phyloP scores from a whole-genome alignment of 805 yeast species.

The Metschnikowia anglica region DNA sequence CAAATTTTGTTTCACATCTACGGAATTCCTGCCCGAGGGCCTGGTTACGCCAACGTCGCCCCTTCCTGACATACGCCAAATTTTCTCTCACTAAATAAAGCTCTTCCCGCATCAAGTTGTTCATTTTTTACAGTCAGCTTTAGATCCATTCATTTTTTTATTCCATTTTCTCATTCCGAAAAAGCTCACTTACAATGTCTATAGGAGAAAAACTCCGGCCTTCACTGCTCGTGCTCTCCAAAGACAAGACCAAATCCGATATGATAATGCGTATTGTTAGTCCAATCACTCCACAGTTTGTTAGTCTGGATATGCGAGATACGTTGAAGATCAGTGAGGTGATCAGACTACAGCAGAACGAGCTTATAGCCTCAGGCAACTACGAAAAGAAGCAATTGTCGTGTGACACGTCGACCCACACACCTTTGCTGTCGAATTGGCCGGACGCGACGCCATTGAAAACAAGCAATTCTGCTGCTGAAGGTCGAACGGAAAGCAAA shows the following conservation, averaged over 20 bases:
- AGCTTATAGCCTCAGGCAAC: constrained; percentile 16
- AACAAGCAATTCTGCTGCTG: not conserved
- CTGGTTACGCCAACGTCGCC: constrained; percentile 6
- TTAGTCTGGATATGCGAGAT: constrained; percentile 18
- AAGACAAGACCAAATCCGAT: constrained; percentile 14
- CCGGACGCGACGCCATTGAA: constrained; percentile 2
- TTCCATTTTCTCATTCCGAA: not conserved
- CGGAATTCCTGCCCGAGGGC: constrained; percentile 9
- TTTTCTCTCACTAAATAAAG: constrained; percentile 1
- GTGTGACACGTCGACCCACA: constrained; percentile 1
- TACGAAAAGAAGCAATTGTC: constrained; percentile 6
- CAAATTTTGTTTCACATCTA: constrained; percentile 8
- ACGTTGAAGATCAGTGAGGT: constrained; percentile 19
- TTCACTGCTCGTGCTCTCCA: constrained; percentile 14
- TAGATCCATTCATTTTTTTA: not conserved
- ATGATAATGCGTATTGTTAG: constrained; percentile 18
- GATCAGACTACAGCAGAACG: constrained; percentile 20
- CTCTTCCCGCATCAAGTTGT: constrained; percentile 3
- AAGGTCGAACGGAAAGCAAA: not conserved
- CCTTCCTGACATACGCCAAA: not conserved
- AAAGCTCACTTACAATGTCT: constrained; percentile 12
- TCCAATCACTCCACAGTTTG: constrained; percentile 18
- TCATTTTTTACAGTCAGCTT: too few species aligned
- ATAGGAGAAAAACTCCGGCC: constrained; percentile 16
- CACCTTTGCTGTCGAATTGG: constrained; percentile 4